Evolutionary conservation across 768 basidiomycete species (phyloP).

Genomic region (Boletus sp.): DNA sequence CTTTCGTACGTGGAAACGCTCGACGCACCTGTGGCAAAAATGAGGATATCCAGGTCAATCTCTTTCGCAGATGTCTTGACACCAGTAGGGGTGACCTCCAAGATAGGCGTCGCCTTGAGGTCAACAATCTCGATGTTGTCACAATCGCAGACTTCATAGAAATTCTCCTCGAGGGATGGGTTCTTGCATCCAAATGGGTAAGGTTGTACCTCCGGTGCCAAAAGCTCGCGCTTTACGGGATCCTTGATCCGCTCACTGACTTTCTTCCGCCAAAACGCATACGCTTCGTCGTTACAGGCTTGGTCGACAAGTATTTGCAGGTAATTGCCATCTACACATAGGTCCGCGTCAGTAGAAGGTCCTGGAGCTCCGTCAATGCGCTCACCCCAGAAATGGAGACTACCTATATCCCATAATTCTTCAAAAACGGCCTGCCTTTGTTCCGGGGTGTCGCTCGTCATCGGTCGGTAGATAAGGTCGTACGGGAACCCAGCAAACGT

Average conservation of each 20-base stretch:
- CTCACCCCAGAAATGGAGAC: constrained; percentile 6
- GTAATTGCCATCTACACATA: constrained; percentile 5
- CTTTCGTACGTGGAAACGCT: not conserved
- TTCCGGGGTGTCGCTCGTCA: constrained; percentile 6
- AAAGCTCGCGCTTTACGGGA: constrained; percentile 6
- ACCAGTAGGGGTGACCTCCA: constrained; percentile 4
- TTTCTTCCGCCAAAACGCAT: constrained; percentile 7
- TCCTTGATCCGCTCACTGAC: constrained; percentile 9
- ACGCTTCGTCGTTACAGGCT: constrained; percentile 6
- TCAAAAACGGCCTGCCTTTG: constrained; percentile 6
- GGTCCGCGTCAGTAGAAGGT: not conserved
- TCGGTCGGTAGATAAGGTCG: constrained; percentile 8
- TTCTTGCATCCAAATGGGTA: constrained; percentile 10
- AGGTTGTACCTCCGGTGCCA: constrained; percentile 4
- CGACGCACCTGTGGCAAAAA: constrained; percentile 10
- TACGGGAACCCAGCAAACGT: not conserved
- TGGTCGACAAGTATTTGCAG: not conserved
- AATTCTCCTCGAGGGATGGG: constrained; percentile 2
- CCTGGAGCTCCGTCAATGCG: not conserved
- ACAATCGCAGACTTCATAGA: constrained; percentile 9
- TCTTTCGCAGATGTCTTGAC: constrained; percentile 4
- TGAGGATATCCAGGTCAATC: constrained; percentile 2
- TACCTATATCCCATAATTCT: constrained; percentile 3
- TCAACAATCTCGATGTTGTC: constrained; percentile 11
- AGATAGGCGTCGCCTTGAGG: constrained; percentile 6